phyloP scores from a whole-genome alignment of 495 filamentous ascomycete genomes.

The Talaromyces proteolyticus region DNA sequence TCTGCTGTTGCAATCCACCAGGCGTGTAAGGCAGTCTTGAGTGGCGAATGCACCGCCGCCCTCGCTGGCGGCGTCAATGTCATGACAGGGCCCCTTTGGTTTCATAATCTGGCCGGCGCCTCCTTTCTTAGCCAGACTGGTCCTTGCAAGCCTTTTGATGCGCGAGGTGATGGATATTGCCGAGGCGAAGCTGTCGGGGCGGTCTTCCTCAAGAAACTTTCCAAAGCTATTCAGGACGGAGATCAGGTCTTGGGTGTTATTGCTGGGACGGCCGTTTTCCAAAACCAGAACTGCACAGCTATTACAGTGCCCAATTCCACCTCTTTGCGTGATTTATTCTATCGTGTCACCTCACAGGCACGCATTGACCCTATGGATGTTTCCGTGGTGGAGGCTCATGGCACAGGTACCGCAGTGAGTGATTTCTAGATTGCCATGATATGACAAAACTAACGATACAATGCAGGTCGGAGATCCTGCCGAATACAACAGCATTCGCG shows the following conservation, averaged over 20 bases:
- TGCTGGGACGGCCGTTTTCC: constrained; percentile 54
- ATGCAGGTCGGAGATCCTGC: constrained; percentile 65
- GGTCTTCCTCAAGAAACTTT: constrained; percentile 60
- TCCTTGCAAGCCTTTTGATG: constrained; percentile 64
- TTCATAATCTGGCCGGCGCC: constrained; percentile 28
- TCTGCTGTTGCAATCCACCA: constrained; percentile 31
- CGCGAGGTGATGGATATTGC: constrained; percentile 67
- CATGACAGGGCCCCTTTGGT: constrained; percentile 24
- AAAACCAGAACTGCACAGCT: constrained; percentile 58
- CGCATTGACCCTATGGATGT: constrained; percentile 56
- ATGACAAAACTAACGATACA: no score
- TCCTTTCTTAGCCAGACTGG: constrained; percentile 34
- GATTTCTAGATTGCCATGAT: constrained; percentile 38
- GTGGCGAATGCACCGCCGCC: constrained; percentile 28
- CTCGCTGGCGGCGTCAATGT: constrained; percentile 35
- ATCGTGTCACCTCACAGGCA: constrained; percentile 48
- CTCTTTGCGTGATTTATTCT: constrained; percentile 54
- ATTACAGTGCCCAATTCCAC: constrained; percentile 63
- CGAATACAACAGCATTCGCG: constrained; percentile 39
- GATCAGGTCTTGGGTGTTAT: constrained; percentile 61
- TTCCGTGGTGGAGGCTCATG: constrained; percentile 70
- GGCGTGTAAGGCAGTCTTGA: constrained; percentile 27
- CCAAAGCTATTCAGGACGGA: constrained; percentile 54
- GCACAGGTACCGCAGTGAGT: constrained; percentile 40
- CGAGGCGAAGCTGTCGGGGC: constrained; percentile 60